phyloP scores from a whole-genome alignment of 495 filamentous ascomycete genomes.

The Neurospora africana region DNA sequence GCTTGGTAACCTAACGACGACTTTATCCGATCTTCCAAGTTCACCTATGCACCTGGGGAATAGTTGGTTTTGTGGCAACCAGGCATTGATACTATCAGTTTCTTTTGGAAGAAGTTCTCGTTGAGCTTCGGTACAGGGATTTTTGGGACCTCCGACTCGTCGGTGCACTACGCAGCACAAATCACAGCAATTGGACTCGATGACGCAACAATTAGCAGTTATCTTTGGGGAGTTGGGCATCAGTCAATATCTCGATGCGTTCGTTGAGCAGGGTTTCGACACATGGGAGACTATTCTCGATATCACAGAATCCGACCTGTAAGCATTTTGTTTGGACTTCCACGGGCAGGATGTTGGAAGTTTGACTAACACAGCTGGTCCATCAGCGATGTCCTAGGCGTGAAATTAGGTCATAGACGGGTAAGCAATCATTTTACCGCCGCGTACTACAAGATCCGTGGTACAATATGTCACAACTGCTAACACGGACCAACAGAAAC shows the following conservation, averaged over 20 bases:
- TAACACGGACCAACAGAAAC: slow-evolving; percentile 29
- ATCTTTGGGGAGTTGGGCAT: slow-evolving; percentile 63
- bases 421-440: slow-evolving; percentile 32
- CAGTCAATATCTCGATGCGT: slow-evolving; percentile 56
- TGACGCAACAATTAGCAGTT: slow-evolving; percentile 37
- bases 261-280: slow-evolving; percentile 68
- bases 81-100: neutral
- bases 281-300: slow-evolving; percentile 71
- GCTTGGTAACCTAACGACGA: neutral
- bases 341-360: neutral
- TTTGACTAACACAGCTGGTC: slow-evolving; percentile 6
- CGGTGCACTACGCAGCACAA: slow-evolving; percentile 3
- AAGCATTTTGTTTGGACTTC: slow-evolving; percentile 16
- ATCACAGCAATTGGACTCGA: slow-evolving; percentile 11
- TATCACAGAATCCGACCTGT: slow-evolving; percentile 73
- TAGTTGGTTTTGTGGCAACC: neutral
- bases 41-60: neutral
- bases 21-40: neutral
- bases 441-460: neutral
- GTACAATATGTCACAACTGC: neutral
- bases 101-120: neutral
- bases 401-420: slow-evolving; percentile 70
- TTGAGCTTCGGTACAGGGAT: neutral
- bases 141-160: neutral
- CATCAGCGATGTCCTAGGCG: slow-evolving; percentile 51